These are phyloP conservation scores for Penicillium sp. DNA, from an alignment of 2,329 filamentous ascomycete species.

Conservation along the genomic window DNA sequence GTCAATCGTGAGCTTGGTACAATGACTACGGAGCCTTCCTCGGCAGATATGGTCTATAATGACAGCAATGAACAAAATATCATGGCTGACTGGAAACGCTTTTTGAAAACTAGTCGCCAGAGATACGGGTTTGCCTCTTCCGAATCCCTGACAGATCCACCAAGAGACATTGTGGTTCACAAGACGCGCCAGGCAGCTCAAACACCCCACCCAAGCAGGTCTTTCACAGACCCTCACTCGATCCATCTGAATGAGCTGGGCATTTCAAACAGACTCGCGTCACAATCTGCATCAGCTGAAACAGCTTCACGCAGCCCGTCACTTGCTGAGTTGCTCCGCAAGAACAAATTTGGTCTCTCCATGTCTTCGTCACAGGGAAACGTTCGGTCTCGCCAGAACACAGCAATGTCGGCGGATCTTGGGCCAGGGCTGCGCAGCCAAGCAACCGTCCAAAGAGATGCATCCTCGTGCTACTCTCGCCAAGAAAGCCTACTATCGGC, in stretches of 20 bases:
- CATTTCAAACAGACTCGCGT: slow-evolving; percentile 29
- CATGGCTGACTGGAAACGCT: slow-evolving; percentile 14
- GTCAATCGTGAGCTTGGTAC: slow-evolving; percentile 1
- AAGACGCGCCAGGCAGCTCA: slow-evolving; percentile 24
- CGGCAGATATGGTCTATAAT: neutral
- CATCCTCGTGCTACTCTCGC: slow-evolving; percentile 30
- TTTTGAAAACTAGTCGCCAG: slow-evolving; percentile 6
- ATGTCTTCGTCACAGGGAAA: slow-evolving; percentile 17
- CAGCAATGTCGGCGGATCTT: slow-evolving; percentile 3
- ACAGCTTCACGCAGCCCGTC: slow-evolving; percentile 22
- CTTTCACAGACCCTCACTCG: slow-evolving; percentile 19
- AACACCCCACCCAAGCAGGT: slow-evolving; percentile 9
- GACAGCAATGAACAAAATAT: slow-evolving; percentile 5
- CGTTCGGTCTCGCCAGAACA: slow-evolving; percentile 2
- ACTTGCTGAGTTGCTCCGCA: slow-evolving; percentile 19
- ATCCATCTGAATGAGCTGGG: slow-evolving; percentile 31
- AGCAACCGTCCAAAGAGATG: slow-evolving; percentile 11
- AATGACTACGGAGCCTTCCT: neutral
- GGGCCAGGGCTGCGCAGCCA: slow-evolving; percentile 1
- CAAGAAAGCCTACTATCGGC: slow-evolving; percentile 17
- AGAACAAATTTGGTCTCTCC: slow-evolving; percentile 11
- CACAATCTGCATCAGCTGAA: slow-evolving; percentile 22
- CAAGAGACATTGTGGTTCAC: slow-evolving; percentile 20
- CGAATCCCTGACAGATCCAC: slow-evolving; percentile 17
- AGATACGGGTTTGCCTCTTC: slow-evolving; percentile 9